Conservation (phyloP, 2,329 filamentous ascomycete genomes). For the Thielaviopsis euricoi region DNA sequence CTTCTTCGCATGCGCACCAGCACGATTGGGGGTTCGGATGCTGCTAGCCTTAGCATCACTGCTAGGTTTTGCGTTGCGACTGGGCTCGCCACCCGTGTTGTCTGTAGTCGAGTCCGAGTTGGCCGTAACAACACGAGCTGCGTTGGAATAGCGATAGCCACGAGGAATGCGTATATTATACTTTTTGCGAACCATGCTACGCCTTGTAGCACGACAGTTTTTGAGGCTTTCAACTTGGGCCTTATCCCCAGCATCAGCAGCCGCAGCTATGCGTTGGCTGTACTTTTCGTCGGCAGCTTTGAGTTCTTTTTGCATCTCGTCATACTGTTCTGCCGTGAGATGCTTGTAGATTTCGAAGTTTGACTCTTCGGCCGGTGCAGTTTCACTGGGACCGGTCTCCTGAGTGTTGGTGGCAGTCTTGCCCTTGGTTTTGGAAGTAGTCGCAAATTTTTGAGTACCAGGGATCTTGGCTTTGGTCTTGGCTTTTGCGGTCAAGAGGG, state of each 20-base stretch:
- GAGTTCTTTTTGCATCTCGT: neutral
- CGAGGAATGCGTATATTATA: constrained; percentile 34
- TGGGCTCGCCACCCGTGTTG: neutral
- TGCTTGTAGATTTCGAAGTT: neutral
- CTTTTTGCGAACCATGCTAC: constrained; percentile 39
- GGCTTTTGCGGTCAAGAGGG: neutral
- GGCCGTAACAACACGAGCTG: constrained; percentile 15
- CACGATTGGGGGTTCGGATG: no score
- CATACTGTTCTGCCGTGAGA: neutral
- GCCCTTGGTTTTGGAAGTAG: neutral
- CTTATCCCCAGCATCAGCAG: constrained; percentile 9
- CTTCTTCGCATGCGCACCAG: constrained; percentile 18
- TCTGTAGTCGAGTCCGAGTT: neutral
- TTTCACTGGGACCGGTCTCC: no score
- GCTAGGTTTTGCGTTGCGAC: no score
- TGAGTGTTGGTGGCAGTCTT: neutral
- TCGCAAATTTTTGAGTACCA: no score
- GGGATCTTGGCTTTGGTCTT: neutral
- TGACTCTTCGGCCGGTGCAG: neutral
- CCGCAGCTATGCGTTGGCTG: neutral
- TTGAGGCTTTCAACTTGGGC: constrained; percentile 25
- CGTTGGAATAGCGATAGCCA: constrained; percentile 17
- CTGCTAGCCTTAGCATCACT: neutral
- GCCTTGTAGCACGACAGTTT: constrained; percentile 38
- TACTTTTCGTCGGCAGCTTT: neutral